These are phyloP conservation scores for Pyrenophora graminea DNA, from an alignment of 2,329 filamentous ascomycete genomes.

Conservation along the genomic window DNA sequence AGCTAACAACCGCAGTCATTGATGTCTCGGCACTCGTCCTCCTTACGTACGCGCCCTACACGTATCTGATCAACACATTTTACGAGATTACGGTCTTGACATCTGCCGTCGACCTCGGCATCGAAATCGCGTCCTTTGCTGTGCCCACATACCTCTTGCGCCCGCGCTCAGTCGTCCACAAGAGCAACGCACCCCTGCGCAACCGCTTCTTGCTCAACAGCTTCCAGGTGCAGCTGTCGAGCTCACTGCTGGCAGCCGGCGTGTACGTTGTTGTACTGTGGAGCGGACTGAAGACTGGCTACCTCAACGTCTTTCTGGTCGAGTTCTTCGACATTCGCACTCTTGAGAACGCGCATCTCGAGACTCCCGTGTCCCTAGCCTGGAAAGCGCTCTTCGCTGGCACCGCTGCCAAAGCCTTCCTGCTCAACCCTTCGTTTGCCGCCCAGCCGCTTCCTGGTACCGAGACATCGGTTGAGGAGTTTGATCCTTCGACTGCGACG, in stretches of 20 bases:
- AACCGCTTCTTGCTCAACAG: slow-evolving; percentile 50
- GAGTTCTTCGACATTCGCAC: slow-evolving; percentile 74
- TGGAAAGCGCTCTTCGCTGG: slow-evolving; percentile 69
- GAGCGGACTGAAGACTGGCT: slow-evolving; percentile 67
- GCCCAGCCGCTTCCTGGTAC: slow-evolving; percentile 56
- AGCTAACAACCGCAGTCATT: slow-evolving; percentile 31
- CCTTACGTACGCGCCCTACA: slow-evolving; percentile 74
- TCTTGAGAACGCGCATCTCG: slow-evolving; percentile 68
- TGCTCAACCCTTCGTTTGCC: slow-evolving; percentile 72
- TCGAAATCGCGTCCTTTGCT: slow-evolving; percentile 71
- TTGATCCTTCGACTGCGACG: slow-evolving; percentile 67
- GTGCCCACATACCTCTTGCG: slow-evolving; percentile 78
- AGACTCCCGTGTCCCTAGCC: slow-evolving; percentile 55
- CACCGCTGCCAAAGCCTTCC: slow-evolving; percentile 71
- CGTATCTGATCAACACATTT: slow-evolving; percentile 77
- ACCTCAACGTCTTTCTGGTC: slow-evolving; percentile 71
- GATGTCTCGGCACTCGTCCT: slow-evolving; percentile 55
- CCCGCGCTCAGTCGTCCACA: slow-evolving; percentile 66
- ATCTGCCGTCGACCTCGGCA: slow-evolving; percentile 63
- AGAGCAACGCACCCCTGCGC: slow-evolving; percentile 52
- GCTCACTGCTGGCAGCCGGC: slow-evolving; percentile 68
- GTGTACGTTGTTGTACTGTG: slow-evolving; percentile 78
- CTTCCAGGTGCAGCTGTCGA: slow-evolving; percentile 56
- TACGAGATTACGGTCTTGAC: slow-evolving; percentile 70
- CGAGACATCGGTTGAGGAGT: slow-evolving; percentile 56